Evolutionary conservation across 163 green algal species (phyloP).

Genomic region (Scenedesmus sp.): DNA sequence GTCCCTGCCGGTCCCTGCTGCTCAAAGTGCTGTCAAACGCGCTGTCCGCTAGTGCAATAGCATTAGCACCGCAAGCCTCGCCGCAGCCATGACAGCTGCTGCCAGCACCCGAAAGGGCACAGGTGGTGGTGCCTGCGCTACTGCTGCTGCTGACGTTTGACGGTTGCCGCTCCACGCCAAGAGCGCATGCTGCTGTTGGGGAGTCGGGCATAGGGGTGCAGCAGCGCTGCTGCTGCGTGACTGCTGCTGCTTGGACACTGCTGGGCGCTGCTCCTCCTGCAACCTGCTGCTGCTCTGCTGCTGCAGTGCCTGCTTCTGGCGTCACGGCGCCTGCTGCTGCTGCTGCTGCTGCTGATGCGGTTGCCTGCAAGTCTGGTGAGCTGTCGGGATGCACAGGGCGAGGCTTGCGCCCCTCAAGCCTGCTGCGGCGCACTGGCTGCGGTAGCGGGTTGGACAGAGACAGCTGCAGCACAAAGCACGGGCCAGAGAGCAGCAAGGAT

Average conservation of each 20-base stretch:
- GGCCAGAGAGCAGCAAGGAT: not conserved
- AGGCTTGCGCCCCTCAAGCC: slow-evolving; percentile 59
- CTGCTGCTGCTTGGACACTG: not conserved
- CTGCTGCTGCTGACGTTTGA: not conserved
- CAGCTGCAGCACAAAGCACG: slow-evolving; percentile 53
- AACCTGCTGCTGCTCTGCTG: not conserved
- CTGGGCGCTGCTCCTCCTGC: not conserved
- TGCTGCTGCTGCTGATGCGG: slow-evolving; percentile 3
- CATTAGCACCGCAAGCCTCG: not conserved
- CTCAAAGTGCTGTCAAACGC: slow-evolving; percentile 28
- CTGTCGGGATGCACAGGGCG: slow-evolving; percentile 37
- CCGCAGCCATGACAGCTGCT: not conserved
- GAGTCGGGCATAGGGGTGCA: not conserved
- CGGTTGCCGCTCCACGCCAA: not conserved
- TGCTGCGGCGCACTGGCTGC: slow-evolving; percentile 61
- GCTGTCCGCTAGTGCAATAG: not conserved
- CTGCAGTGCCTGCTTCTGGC: not conserved
- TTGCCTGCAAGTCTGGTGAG: slow-evolving; percentile 33
- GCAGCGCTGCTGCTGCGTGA: not conserved
- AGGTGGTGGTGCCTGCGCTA: not conserved
- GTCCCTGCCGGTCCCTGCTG: not conserved
- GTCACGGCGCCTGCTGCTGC: not conserved
- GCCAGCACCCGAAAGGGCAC: not conserved
- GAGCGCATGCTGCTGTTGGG: not conserved
- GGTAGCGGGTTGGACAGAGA: slow-evolving; percentile 64